A percentile compares a stretch with the other conserved stretches of the same genome.
Evolutionary conservation across 129 eudicot species (phyloP).

Genomic region (Centrapalus pauciflorus): DNA sequence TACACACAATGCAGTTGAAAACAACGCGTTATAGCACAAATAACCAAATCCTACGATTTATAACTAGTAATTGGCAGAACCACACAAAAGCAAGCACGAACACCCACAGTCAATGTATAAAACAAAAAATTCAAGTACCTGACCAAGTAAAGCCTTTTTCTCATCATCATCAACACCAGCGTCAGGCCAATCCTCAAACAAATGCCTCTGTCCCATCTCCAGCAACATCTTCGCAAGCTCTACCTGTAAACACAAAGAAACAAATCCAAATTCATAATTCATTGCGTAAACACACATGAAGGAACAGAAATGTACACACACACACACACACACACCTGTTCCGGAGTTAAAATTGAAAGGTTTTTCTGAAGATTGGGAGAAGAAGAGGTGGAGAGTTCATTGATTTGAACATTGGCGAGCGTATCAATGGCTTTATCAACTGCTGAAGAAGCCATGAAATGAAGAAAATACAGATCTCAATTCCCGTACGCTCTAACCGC

Average conservation of each 20-base stretch:
- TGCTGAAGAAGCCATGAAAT: conserved; percentile 12
- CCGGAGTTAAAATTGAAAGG: conserved; percentile 53
- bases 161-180: conserved; percentile 71
- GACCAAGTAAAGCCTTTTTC: conserved; percentile 56
- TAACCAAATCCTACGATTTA: not conserved
- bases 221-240: conserved; percentile 64
- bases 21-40: not conserved
- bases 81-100: not conserved
- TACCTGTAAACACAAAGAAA: conserved; percentile 28
- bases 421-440: conserved; percentile 25
- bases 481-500: not conserved
- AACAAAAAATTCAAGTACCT: conserved; percentile 44
- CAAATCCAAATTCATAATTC: not conserved
- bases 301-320: not conserved
- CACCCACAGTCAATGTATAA: not conserved
- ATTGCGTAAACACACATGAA: not conserved
- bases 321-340: too few species aligned
- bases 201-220: conserved; percentile 57
- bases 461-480: not conserved
- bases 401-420: conserved; percentile 37
- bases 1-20: not conserved
- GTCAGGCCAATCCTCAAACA: conserved; percentile 83
- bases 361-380: conserved; percentile 57
- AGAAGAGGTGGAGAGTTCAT: conserved; percentile 29
- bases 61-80: not conserved